phyloP scores from a whole-genome alignment of 1,284 basidiomycete genomes.

The Coriolopsis trogii region DNA sequence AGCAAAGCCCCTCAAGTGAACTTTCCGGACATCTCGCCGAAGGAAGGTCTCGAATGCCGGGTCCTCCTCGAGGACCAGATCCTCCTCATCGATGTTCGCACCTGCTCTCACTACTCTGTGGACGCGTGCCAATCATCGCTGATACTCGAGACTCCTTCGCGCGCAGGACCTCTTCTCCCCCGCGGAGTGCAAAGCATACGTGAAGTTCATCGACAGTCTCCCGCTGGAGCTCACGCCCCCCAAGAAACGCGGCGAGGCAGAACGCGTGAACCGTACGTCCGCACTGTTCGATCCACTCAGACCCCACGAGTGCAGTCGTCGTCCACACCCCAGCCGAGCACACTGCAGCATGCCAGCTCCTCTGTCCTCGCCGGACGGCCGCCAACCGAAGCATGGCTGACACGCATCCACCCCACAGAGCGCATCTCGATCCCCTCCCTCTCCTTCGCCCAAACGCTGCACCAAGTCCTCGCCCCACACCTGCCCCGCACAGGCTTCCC shows the following conservation, averaged over 20 bases:
- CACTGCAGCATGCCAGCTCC: no score
- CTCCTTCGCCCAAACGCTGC: slow-evolving; percentile 62
- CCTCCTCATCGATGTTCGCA: slow-evolving; percentile 59
- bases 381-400: no score
- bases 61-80: slow-evolving; percentile 67
- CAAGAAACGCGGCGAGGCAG: slow-evolving; percentile 77
- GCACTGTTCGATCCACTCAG: background rate
- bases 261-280: slow-evolving; percentile 68
- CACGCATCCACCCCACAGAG: no score
- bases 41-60: slow-evolving; percentile 47
- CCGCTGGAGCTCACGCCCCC: slow-evolving; percentile 72
- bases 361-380: no score
- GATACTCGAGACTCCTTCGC: slow-evolving; percentile 15
- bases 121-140: background rate
- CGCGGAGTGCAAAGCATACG: slow-evolving; percentile 64
- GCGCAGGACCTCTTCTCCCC: slow-evolving; percentile 56
- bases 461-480: slow-evolving; percentile 56
- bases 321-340: no score
- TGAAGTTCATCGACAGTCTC: slow-evolving; percentile 65
- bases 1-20: slow-evolving; percentile 5
- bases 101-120: background rate
- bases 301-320: background rate
- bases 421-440: slow-evolving; percentile 64
- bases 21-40: slow-evolving; percentile 41
- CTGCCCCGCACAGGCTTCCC: slow-evolving; percentile 62